These are phyloP conservation scores for Mucor indicus DNA, from an alignment of 371 early-diverging fungal species.

Conservation along the genomic window DNA sequence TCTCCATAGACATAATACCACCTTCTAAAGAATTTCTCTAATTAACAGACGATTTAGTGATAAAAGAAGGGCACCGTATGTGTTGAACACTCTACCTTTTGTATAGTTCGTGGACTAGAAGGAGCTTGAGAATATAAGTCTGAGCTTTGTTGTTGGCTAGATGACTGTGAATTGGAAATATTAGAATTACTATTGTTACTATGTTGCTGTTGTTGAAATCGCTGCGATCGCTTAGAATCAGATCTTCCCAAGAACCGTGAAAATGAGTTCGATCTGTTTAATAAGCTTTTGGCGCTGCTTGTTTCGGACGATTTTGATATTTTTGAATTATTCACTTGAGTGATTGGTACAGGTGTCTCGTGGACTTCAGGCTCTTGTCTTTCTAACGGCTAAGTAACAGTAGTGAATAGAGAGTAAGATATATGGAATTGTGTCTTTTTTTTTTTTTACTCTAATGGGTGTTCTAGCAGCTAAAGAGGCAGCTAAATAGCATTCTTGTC, in stretches of 20 bases:
- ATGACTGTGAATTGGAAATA: slow-evolving; percentile 8
- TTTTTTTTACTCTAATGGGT: slow-evolving; percentile 12
- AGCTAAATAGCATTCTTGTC: slow-evolving; percentile 58
- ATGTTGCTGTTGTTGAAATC: slow-evolving; percentile 7
- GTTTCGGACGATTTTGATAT: slow-evolving; percentile 40
- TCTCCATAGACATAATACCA: slow-evolving; percentile 66
- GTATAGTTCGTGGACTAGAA: slow-evolving; percentile 37
- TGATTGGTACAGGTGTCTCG: no score
- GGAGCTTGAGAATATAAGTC: slow-evolving; percentile 29
- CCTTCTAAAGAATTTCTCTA: slow-evolving; percentile 46
- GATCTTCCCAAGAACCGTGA: slow-evolving; percentile 48
- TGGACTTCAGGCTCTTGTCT: no score
- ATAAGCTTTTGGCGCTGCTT: slow-evolving; percentile 25
- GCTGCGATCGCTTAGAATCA: slow-evolving; percentile 41
- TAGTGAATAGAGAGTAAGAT: background rate
- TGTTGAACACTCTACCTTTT: slow-evolving; percentile 41
- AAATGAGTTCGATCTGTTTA: slow-evolving; percentile 50
- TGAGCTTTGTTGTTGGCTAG: slow-evolving; percentile 4
- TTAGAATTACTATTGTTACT: slow-evolving; percentile 9
- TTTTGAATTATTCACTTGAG: no score
- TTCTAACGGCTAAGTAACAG: no score
- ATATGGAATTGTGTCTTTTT: background rate
- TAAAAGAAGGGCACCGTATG: no score
- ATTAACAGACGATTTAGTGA: background rate
- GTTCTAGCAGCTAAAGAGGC: slow-evolving; percentile 30